phyloP scores from a whole-genome alignment of 345 rosid species.

The Geranium rotundifolium region DNA sequence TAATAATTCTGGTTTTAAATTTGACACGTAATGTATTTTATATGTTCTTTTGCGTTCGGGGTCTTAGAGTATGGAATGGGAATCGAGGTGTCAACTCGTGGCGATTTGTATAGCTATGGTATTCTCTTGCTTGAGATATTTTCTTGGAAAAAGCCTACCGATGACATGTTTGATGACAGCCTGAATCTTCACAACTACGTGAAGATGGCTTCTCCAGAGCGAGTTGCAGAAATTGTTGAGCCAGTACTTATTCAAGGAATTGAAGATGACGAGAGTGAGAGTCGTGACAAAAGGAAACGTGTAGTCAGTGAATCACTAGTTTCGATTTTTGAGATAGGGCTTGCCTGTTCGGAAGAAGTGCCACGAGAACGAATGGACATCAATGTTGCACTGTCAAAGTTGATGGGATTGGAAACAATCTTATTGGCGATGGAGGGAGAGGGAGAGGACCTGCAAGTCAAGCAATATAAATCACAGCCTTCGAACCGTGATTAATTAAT shows the following conservation, averaged over 20 bases:
- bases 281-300: not conserved
- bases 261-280: not conserved
- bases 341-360: conserved; percentile 10
- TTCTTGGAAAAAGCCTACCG: conserved; percentile 20
- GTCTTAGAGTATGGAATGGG: conserved; percentile 23
- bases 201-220: conserved; percentile 12
- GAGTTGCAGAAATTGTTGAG: conserved; percentile 8
- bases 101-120: conserved; percentile 30
- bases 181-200: conserved; percentile 20
- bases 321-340: conserved; percentile 10
- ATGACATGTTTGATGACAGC: conserved; percentile 18
- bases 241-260: conserved; percentile 12
- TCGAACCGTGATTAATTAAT: too few species aligned
- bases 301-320: conserved; percentile 7
- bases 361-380: conserved; percentile 12
- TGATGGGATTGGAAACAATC: not conserved
- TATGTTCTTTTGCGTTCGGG: too few species aligned
- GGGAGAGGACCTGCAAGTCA: too few species aligned
- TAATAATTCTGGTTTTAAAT: too few species aligned
- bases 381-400: conserved; percentile 6
- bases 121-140: conserved; percentile 25
- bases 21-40: not conserved
- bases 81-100: conserved; percentile 18
- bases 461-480: too few species aligned
- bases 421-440: too few species aligned